These are phyloP conservation scores for Debaryomyces tyrocola DNA, from an alignment of 805 yeast species.

Conservation along the genomic window DNA sequence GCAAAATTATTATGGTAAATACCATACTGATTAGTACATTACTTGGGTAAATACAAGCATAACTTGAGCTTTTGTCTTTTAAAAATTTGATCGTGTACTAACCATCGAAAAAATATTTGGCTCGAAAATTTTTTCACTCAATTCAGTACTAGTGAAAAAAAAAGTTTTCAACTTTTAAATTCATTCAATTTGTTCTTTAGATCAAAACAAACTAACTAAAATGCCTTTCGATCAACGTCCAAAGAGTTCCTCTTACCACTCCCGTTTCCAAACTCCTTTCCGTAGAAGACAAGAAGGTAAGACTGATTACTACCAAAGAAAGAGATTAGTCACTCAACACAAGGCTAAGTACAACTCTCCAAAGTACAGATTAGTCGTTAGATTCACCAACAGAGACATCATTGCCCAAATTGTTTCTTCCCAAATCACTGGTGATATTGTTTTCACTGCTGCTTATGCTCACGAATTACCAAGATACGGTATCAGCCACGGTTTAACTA, in stretches of 20 bases:
- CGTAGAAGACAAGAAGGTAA: slow-evolving; percentile 99
- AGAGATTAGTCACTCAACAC: slow-evolving; percentile 99
- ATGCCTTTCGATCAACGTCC: slow-evolving; percentile 75
- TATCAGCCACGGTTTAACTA: slow-evolving; percentile 96
- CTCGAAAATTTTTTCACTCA: background rate
- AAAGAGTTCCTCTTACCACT: slow-evolving; percentile 93
- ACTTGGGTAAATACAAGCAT: background rate
- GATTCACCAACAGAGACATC: slow-evolving; percentile 99
- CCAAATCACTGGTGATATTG: slow-evolving; percentile 95
- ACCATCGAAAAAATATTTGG: background rate
- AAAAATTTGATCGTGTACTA: background rate
- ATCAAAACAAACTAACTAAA: slow-evolving; percentile 23
- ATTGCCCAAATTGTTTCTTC: slow-evolving; percentile 97
- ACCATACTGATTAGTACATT: background rate
- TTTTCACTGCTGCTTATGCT: slow-evolving; percentile 96
- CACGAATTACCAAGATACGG: slow-evolving; percentile 99
- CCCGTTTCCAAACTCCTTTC: slow-evolving; percentile 99
- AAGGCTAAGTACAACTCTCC: slow-evolving; percentile 99
- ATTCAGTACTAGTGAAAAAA: background rate
- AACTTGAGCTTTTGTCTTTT: background rate
- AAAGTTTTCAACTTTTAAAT: background rate
- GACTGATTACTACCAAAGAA: slow-evolving; percentile 99
- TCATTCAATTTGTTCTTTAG: background rate
- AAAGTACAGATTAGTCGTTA: slow-evolving; percentile 98
- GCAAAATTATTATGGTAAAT: background rate